phyloP scores from a whole-genome alignment of 2,329 filamentous ascomycete species.

The Fusarium neocosmosporiellum region DNA sequence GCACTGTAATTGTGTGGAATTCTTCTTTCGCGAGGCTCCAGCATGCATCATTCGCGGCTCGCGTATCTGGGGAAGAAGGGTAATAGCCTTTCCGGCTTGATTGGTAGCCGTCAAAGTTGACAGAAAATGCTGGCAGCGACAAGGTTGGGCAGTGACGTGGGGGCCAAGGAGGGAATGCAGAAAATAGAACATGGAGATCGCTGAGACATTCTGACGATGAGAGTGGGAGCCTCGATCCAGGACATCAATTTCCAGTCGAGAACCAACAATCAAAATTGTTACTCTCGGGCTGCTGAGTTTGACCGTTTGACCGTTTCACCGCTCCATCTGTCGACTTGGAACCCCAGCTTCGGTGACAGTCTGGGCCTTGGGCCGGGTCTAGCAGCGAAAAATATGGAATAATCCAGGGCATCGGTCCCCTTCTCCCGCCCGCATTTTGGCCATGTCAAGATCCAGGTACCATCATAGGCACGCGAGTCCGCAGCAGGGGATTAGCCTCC shows the following conservation, averaged over 20 bases:
- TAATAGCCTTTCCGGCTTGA: slow-evolving; percentile 2
- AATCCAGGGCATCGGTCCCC: slow-evolving; percentile 18
- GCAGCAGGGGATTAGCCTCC: background rate
- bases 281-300: background rate
- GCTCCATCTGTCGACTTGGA: slow-evolving; percentile 4
- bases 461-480: background rate
- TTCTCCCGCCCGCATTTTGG: background rate
- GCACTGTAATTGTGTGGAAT: background rate
- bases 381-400: slow-evolving; percentile 11
- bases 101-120: background rate
- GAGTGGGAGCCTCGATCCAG: background rate
- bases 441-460: background rate
- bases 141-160: background rate
- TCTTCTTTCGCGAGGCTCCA: background rate
- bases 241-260: background rate
- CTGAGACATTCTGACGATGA: background rate
- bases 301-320: slow-evolving; percentile 18
- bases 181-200: background rate
- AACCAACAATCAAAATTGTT: background rate
- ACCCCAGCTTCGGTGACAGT: slow-evolving; percentile 15
- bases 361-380: slow-evolving; percentile 14
- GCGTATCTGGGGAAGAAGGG: background rate
- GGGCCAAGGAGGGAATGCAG: background rate
- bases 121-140: background rate
- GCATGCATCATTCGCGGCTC: background rate